Base-by-base conservation (phyloP, 1,139 yeast genomes). In the Yamadazyma triangularis region DNA sequence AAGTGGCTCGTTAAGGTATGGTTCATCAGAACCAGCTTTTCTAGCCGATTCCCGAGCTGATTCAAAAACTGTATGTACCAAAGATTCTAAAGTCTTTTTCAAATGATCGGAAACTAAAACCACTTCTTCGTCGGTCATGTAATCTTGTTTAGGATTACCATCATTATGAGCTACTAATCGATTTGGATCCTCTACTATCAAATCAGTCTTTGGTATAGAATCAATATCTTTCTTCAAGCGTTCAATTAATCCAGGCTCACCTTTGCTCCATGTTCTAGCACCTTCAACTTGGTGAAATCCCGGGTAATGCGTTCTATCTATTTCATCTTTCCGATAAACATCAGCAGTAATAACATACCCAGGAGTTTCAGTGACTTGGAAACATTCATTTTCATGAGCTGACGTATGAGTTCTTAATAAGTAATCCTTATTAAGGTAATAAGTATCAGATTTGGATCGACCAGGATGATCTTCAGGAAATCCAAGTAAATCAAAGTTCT, bases 241-340 rank as follows among this genome's bases (percentile, higher is more conserved):
- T 29, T 64, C 58, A 10, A 64, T 67, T 11, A 70, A 50, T 22
- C 68, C 60, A 0, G 56, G 51, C 4, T 54, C 55, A 23, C 61
- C 55, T 29, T 80, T 64, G 9, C 76, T 64, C 97, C 97, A 93
- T 6, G 82, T 58, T 39, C 94, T 66, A 1, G 96, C 96, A 29
- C 98, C 98, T 58, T 91, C 99, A 87, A 91, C 78, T 58, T 91
- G 99, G 52, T 91, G 97, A 60, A 91, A 93, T 1, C 86, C 97
- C 2, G 98, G 97, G 52, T 91, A 91, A 56, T 91, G 99, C 0
- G 97, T 88, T 44, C 88, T 71, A 55, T 91, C 99, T 38, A 91
- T 85, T 48, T 91, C 96, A 56, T 91, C 99, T 47, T 95, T 74
- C 47, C 99, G 73, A 53, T 89, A 91, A 6, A 91, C 98, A 56